A percentile compares a stretch with the other conserved stretches of the same genome.
Evolutionary conservation across 148 eudicot species (phyloP).

Genomic region (Nepenthes mirabilis): DNA sequence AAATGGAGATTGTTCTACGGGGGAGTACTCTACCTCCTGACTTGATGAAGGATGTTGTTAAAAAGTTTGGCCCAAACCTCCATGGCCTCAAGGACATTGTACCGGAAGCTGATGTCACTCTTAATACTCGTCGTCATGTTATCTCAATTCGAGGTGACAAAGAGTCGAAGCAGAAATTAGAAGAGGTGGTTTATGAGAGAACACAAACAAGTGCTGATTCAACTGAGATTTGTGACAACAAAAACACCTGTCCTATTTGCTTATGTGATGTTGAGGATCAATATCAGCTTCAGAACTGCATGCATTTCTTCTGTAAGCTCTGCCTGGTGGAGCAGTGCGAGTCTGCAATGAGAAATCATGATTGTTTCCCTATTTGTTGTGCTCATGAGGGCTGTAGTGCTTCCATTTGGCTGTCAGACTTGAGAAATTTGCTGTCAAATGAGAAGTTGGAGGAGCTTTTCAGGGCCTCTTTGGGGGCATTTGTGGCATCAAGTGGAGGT

Average conservation of each 20-base stretch:
- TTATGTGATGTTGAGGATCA: conserved; percentile 71
- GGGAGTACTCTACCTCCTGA: conserved; percentile 47
- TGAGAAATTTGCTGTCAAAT: conserved; percentile 34
- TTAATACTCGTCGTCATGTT: conserved; percentile 51
- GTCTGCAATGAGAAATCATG: conserved; percentile 57
- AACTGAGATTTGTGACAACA: conserved; percentile 10
- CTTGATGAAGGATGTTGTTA: conserved; percentile 85
- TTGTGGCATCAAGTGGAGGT: conserved; percentile 54
- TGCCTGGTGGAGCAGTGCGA: conserved; percentile 89
- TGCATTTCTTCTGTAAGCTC: conserved; percentile 53
- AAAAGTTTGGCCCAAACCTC: conserved; percentile 71
- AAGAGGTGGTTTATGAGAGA: conserved; percentile 46
- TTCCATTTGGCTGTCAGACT: conserved; percentile 41
- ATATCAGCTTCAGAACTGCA: conserved; percentile 51
- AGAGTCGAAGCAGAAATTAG: conserved; percentile 54
- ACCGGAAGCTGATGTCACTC: conserved; percentile 45
- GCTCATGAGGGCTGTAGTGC: conserved; percentile 44
- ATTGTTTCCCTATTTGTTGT: conserved; percentile 64
- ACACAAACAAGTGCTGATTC: conserved; percentile 22
- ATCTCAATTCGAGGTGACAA: conserved; percentile 43
- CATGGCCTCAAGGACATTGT: conserved; percentile 50
- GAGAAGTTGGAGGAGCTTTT: conserved; percentile 81
- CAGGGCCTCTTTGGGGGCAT: conserved; percentile 61
- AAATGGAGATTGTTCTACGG: conserved; percentile 63
- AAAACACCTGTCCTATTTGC: conserved; percentile 58